Evolutionary conservation across 345 rosid species (phyloP), one percentile per base, ranked within the genome.

Genomic region (Lagerstroemia speciosa): DNA sequence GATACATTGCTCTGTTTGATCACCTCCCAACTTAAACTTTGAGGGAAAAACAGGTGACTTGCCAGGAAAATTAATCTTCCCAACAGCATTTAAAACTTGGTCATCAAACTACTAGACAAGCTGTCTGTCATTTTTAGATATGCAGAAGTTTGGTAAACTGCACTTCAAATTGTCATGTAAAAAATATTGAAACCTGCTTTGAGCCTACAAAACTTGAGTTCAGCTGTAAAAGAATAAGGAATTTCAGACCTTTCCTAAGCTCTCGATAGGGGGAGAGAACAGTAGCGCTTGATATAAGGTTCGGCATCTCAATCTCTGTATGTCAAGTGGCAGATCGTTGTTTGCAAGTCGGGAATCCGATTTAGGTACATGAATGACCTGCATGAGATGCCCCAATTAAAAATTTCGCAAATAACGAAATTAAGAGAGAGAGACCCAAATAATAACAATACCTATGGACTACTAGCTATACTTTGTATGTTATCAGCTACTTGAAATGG

Each of bases 321-420:
- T 72, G 77, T 91, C 92, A 65, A 86, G 78, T 72, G 97, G 97
- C 70, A 91, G 78, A 77, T 89, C 87, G 71, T 83, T 94, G 82
- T 91, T 94, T 67, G 95, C 95, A 67, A 94, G 89, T 65, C 97
- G 92, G 67, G 97, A 94, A 82, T 94, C 99, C 53, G 97, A 94
- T 74, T 94, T 91, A 2, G 89, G 86, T 66, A 85, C 96, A 75
- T 86, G 90, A 67, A 94, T 84, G 29, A 94, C 92, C 97, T 92
- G 86, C 75, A 77, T n/a, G 71, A 53, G 64, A 62, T 64, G 34
- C 41, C 69, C 40, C 65, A 38, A 20, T 64, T 32, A 71, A 36
- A 11, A 67, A 64, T 46, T 29, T 37, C 32, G 26, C 58, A 65
- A 43, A 64, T 20, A 20, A 38, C 26, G 63, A 29, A n/a, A 6